A percentile compares a stretch with the other conserved stretches of the same genome.
These are phyloP conservation scores for Populus tremula DNA, from an alignment of 345 rosid genomes.

Conservation along the genomic window DNA sequence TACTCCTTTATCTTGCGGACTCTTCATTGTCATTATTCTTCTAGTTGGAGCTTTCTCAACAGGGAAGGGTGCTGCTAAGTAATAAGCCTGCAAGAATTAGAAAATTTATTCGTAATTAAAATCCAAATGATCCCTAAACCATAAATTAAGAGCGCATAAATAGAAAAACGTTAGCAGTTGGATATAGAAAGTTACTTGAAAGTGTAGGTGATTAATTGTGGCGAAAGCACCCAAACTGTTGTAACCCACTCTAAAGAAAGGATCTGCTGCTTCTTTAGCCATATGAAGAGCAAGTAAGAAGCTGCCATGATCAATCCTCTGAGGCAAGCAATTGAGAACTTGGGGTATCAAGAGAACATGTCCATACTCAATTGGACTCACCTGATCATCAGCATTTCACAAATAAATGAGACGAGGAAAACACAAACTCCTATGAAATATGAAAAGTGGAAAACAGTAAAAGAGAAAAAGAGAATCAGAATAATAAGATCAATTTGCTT, in stretches of 20 bases:
- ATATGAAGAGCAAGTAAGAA: slow-evolving; percentile 74
- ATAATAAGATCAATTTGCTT: slow-evolving; percentile 12
- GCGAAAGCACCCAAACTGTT: slow-evolving; percentile 98
- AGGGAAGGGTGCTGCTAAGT: slow-evolving; percentile 68
- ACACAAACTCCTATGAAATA: not conserved
- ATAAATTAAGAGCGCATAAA: not conserved
- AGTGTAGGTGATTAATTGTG: slow-evolving; percentile 96
- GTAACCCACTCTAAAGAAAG: slow-evolving; percentile 83
- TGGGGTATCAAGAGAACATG: slow-evolving; percentile 89
- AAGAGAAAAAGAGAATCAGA: too few species aligned
- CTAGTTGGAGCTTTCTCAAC: slow-evolving; percentile 75
- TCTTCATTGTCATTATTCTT: slow-evolving; percentile 43
- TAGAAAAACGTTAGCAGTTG: too few species aligned
- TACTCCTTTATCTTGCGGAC: slow-evolving; percentile 32
- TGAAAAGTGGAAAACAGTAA: too few species aligned
- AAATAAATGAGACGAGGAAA: not conserved
- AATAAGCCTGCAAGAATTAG: slow-evolving; percentile 62
- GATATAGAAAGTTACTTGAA: slow-evolving; percentile 53
- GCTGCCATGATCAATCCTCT: slow-evolving; percentile 82
- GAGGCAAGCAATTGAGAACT: slow-evolving; percentile 85
- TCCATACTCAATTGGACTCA: slow-evolving; percentile 95
- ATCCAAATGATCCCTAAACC: not conserved
- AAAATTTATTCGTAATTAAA: not conserved
- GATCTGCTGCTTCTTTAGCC: slow-evolving; percentile 79
- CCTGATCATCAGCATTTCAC: slow-evolving; percentile 40